Percentiles rank a stretch among this genome's conserved stretches.
Evolutionary conservation across 306 rosid genomes (phyloP).

Genomic region (Benincasa hispida): DNA sequence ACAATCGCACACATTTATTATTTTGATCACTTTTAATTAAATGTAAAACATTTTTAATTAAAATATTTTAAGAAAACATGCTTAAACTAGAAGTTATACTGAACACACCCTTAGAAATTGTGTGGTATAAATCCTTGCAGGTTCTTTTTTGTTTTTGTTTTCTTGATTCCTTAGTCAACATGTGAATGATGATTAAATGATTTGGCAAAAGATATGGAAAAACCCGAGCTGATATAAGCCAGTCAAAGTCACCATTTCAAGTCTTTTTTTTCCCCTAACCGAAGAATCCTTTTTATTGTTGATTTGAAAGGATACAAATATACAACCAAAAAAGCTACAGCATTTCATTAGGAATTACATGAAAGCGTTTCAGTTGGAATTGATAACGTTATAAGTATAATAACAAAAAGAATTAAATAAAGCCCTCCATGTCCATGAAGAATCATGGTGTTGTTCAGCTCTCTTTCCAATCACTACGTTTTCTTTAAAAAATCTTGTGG

Average conservation of each 20-base stretch:
- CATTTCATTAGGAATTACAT: neutral
- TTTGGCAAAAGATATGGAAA: neutral
- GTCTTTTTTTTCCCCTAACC: neutral
- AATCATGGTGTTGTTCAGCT: neutral
- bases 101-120: neutral
- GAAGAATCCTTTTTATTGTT: neutral
- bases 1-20: neutral
- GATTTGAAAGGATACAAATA: neutral
- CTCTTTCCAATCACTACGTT: neutral
- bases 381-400: neutral
- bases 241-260: neutral
- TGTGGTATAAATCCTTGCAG: neutral
- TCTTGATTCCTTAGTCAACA: neutral
- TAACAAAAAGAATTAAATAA: neutral
- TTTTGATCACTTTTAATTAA: neutral
- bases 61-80: no score
- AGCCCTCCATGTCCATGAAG: neutral
- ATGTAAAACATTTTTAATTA: no score
- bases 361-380: neutral
- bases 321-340: neutral
- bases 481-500: neutral
- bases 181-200: neutral
- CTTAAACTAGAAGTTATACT: neutral
- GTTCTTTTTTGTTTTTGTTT: neutral
- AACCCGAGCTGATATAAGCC: neutral